A percentile compares a stretch with the other conserved stretches of the same genome.
Evolutionary conservation across 1,284 basidiomycete species (phyloP).

Genomic region (Fomitopsis betulina): DNA sequence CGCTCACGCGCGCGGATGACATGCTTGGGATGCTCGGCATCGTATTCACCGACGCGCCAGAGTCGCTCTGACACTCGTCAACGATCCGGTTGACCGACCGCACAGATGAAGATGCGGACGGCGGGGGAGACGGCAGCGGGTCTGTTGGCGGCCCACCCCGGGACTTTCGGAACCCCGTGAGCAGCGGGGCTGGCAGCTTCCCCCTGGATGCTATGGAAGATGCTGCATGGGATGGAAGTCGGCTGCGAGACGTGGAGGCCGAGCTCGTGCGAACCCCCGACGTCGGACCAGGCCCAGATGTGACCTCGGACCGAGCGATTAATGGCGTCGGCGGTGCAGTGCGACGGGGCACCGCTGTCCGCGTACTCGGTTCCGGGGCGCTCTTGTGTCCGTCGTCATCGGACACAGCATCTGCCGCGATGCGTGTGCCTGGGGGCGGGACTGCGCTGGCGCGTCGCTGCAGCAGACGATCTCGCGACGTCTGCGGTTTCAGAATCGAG

Average conservation of each 20-base stretch:
- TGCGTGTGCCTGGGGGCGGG: background rate
- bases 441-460: constrained; percentile 1
- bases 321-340: background rate
- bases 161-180: constrained; percentile 15
- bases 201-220: background rate
- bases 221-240: background rate
- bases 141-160: constrained; percentile 18
- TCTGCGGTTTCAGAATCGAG: background rate
- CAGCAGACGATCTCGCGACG: background rate
- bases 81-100: background rate
- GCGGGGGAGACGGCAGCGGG: constrained; percentile 17
- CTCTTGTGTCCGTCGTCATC: background rate
- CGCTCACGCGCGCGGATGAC: constrained; percentile 5
- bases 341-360: background rate
- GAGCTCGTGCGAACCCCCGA: background rate
- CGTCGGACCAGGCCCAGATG: background rate
- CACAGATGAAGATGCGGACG: background rate
- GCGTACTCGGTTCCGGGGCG: constrained; percentile 1
- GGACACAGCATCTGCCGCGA: background rate
- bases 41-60: constrained; percentile 4
- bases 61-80: background rate
- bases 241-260: constrained; percentile 5
- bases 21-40: constrained; percentile 9
- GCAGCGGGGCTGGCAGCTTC: constrained; percentile 15
- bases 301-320: background rate